Conservation (phyloP, 805 yeast species). For the Starmerella potacharoeniae region DNA sequence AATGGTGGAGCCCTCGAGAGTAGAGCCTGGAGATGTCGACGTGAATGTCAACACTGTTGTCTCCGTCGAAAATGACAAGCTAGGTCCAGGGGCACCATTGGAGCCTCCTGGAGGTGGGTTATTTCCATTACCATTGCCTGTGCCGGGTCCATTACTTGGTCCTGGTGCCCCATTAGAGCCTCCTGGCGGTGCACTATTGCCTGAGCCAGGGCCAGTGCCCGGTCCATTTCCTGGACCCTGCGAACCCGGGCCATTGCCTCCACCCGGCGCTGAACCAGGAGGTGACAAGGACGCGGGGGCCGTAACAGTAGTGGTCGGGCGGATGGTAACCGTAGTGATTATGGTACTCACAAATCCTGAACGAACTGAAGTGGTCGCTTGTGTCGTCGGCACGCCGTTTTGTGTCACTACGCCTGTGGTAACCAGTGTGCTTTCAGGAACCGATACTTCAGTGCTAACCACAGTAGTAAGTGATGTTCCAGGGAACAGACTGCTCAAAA, state of each 20-base stretch:
- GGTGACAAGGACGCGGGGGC: background rate
- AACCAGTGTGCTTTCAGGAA: too few species aligned
- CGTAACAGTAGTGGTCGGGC: background rate
- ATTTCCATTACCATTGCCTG: background rate
- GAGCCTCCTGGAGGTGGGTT: background rate
- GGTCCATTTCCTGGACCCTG: background rate
- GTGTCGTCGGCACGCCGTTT: too few species aligned
- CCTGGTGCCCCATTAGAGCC: background rate
- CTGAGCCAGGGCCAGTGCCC: background rate
- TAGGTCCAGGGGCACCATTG: background rate
- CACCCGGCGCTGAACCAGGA: background rate
- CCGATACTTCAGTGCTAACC: too few species aligned
- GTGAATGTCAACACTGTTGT: background rate
- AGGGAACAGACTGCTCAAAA: too few species aligned
- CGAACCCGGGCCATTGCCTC: background rate
- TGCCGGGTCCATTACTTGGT: background rate
- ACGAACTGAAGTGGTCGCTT: background rate
- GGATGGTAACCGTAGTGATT: conserved; percentile 1
- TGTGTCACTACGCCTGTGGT: too few species aligned
- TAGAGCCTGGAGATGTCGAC: background rate
- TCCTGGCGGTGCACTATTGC: background rate
- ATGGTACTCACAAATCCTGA: conserved; percentile 1
- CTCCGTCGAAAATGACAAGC: background rate
- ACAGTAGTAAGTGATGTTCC: too few species aligned
- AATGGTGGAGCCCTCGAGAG: background rate